These are phyloP conservation scores for Tylopilus sp. DNA, from an alignment of 1,284 basidiomycete genomes.

Conservation along the genomic window DNA sequence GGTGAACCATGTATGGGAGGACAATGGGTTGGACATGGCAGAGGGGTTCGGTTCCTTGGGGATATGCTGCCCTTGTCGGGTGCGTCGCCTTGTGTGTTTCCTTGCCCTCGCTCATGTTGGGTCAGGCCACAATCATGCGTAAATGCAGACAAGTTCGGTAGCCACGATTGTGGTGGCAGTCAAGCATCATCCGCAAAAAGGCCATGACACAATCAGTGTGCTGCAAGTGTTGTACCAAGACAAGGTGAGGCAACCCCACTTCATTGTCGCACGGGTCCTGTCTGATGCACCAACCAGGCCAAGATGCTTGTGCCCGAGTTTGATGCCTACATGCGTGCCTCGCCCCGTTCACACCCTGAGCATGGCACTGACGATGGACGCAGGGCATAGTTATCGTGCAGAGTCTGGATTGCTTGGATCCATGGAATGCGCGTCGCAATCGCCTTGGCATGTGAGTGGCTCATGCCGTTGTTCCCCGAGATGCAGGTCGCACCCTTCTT, in stretches of 20 bases:
- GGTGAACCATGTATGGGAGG: conserved; percentile 90
- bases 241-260: conserved; percentile 70
- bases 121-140: conserved; percentile 78
- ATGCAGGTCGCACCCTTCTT: conserved; percentile 82
- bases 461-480: conserved; percentile 74
- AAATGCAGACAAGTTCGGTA: conserved; percentile 80
- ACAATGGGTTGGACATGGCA: conserved; percentile 92
- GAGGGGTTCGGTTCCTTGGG: conserved; percentile 72
- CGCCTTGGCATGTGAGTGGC: conserved; percentile 71
- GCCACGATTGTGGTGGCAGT: conserved; percentile 80
- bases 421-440: conserved; percentile 87
- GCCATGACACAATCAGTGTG: conserved; percentile 54
- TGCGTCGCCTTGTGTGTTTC: conserved; percentile 39
- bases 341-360: neutral
- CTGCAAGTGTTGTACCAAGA: conserved; percentile 83
- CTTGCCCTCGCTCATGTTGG: neutral
- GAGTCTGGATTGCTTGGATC: conserved; percentile 90
- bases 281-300: no score
- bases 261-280: no score
- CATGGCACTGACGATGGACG: neutral
- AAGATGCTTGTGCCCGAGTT: conserved; percentile 89
- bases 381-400: conserved; percentile 94
- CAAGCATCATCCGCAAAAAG: conserved; percentile 75
- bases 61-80: conserved; percentile 76
- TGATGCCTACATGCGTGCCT: conserved; percentile 77